Base-by-base conservation (phyloP, 2,329 filamentous ascomycete species). In the Capronia epimyces region DNA sequence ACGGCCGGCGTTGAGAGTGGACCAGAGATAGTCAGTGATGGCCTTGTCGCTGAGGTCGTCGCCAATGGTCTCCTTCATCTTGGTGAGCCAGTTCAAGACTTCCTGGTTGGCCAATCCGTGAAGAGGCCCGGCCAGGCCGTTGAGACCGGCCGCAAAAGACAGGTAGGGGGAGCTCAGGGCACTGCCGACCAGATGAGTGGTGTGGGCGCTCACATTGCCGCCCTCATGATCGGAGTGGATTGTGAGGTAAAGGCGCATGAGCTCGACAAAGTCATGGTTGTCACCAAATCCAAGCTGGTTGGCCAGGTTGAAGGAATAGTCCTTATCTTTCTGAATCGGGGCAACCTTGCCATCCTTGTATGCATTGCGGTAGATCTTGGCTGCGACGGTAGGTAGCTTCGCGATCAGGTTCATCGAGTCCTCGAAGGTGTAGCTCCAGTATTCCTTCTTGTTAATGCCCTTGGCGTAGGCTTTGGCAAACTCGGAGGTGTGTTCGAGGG, bases 161-260 rank as follows among this genome's bases (percentile, higher is more conserved):
- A 98, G 85, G 84, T 94, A 94, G 61, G 93, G 90, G 61, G 93
- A 98, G 82, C 87, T 95, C 68, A 98, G 85, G 65, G 93, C 91
- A 68, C 83, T 89, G 73, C 93, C 93, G 66, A 98, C 93, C 71
- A 98, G 80, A 80, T 98, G 93, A 62, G 93, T 97, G 71, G 93
- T 95, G 83, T 98, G 93, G 63, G 93, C 93, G 71, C 83, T 89
- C 76, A 98, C 93, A 75, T 98, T 98, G 65, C 93, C 93, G 78
- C 93, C 93, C 82, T 98, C 93, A 81, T 98, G 93, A 75, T 98
- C 93, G 58, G 93, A 91, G 87, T 98, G 93, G 75, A 98, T 98
- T 77, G 93, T 97, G 67, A 98, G 83, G 83, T 98, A 98, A 63
- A 98, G 82, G 74, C 93, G 89, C 84, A 98, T 88, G 65, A 98